A percentile compares a stretch with the other conserved stretches of the same genome.
Conservation (phyloP, 179 eudicot species). For the Carnegiea gigantea region DNA sequence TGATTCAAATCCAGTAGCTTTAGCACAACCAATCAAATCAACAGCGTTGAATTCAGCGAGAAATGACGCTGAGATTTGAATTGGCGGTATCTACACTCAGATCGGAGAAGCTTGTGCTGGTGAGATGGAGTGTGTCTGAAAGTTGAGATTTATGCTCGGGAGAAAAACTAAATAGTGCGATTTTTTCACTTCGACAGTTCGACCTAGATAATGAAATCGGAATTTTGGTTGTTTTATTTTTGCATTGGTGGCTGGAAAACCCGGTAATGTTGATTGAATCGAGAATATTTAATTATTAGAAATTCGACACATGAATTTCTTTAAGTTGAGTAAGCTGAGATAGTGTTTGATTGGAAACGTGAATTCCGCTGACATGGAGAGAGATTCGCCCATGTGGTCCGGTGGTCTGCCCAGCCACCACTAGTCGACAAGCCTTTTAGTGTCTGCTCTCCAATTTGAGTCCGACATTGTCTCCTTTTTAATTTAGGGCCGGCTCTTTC, state of each 20-base stretch:
- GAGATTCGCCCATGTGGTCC: background rate
- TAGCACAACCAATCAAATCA: background rate
- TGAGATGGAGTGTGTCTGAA: background rate
- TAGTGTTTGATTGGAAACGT: slow-evolving; percentile 1
- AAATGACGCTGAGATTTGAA: background rate
- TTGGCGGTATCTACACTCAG: background rate
- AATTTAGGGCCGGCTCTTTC: no score
- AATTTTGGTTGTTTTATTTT: background rate
- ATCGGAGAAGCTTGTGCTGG: background rate
- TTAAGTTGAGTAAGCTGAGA: background rate
- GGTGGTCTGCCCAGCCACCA: background rate
- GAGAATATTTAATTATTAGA: background rate
- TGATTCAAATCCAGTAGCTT: background rate
- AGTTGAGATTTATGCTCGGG: background rate
- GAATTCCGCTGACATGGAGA: background rate
- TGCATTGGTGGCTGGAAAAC: background rate
- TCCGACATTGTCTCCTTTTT: no score
- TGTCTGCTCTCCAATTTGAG: no score
- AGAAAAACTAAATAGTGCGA: no score
- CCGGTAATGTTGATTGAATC: background rate
- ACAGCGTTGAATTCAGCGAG: background rate
- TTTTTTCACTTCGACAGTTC: no score
- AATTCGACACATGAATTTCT: background rate
- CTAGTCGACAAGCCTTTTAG: background rate
- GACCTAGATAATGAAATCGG: background rate